Percentiles rank a stretch among this genome's conserved stretches.
Evolutionary conservation across 768 basidiomycete species (phyloP).

Genomic region (Kockovaella imperatae): DNA sequence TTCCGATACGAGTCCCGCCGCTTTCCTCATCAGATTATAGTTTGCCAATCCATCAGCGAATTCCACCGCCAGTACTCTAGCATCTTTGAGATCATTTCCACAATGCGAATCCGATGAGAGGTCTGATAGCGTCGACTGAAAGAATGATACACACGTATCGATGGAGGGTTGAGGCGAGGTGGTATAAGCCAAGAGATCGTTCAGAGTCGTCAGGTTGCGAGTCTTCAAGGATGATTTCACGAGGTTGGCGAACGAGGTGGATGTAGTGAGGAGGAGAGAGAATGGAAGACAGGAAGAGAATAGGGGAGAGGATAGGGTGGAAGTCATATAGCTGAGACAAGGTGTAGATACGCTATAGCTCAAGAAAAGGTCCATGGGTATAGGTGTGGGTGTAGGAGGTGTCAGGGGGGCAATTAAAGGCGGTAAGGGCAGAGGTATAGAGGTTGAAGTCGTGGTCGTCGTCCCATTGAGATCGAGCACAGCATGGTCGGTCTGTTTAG

Average conservation of each 20-base stretch:
- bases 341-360: constrained; percentile 20
- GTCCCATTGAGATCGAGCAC: too few species aligned
- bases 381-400: constrained; percentile 23
- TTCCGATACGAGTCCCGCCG: constrained; percentile 15
- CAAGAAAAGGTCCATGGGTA: constrained; percentile 29
- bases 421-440: constrained; percentile 20
- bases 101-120: constrained; percentile 20
- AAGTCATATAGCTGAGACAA: constrained; percentile 27
- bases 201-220: constrained; percentile 21
- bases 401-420: constrained; percentile 11
- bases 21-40: constrained; percentile 21
- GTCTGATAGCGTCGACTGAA: constrained; percentile 4
- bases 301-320: constrained; percentile 15
- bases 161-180: constrained; percentile 11
- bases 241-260: constrained; percentile 22
- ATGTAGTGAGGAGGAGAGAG: constrained; percentile 35
- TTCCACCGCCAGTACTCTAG: constrained; percentile 12
- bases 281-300: constrained; percentile 35
- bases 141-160: constrained; percentile 18
- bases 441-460: too few species aligned
- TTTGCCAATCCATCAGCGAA: constrained; percentile 21
- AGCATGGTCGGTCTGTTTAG: too few species aligned
- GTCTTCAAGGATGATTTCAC: constrained; percentile 10
- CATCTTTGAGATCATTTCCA: constrained; percentile 16
- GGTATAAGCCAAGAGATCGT: constrained; percentile 22